phyloP scores from a whole-genome alignment of 2,329 filamentous ascomycete species.

The Alternaria longipes region DNA sequence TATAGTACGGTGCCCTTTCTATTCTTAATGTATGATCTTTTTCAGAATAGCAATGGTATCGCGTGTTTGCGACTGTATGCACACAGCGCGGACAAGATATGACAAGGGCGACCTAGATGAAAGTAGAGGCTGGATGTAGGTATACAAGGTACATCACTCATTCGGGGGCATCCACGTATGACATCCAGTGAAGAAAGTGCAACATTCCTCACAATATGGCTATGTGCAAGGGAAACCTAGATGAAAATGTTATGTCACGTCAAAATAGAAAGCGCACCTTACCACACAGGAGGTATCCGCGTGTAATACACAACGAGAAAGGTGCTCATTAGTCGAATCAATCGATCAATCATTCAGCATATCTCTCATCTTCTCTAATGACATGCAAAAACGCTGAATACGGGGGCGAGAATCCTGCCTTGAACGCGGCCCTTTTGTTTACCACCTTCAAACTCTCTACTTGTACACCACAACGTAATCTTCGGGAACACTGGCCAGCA shows the following conservation, averaged over 20 bases:
- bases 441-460: slow-evolving; percentile 2
- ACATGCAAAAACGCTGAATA: slow-evolving; percentile 1
- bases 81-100: too few relatives aligned
- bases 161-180: background rate
- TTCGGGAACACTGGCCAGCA: background rate
- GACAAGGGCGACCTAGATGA: background rate
- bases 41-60: too few relatives aligned
- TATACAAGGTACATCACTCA: background rate
- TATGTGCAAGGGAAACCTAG: too few relatives aligned
- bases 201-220: background rate
- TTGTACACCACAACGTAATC: slow-evolving; percentile 1
- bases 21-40: too few relatives aligned
- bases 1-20: too few relatives aligned
- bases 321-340: background rate
- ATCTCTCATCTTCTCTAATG: background rate
- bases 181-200: background rate
- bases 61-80: background rate
- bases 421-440: background rate
- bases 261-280: too few relatives aligned
- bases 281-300: background rate
- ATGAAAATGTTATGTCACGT: too few relatives aligned
- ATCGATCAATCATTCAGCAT: background rate
- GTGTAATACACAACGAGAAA: background rate
- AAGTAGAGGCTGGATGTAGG: background rate
- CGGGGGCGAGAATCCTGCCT: background rate